Evolutionary conservation across 2,329 filamentous ascomycete species (phyloP).

Genomic region (Exserohilum rostratum): DNA sequence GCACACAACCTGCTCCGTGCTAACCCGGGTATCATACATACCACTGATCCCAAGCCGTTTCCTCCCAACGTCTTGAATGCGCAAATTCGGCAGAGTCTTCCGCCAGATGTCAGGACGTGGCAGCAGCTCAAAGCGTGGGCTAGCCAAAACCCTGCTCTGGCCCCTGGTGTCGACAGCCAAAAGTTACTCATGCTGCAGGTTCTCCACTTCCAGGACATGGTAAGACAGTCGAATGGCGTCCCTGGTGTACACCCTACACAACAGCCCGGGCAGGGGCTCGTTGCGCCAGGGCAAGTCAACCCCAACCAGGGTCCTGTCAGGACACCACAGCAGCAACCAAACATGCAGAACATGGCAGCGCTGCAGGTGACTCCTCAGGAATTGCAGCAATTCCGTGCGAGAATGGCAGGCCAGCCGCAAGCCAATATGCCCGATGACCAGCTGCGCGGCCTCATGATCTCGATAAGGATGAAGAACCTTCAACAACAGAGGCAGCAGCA

Average conservation of each 20-base stretch:
- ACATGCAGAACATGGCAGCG: constrained; percentile 32
- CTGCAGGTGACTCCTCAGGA: constrained; percentile 49
- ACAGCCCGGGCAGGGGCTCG: constrained; percentile 32
- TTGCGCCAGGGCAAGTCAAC: constrained; percentile 51
- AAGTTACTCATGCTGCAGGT: constrained; percentile 47
- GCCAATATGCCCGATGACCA: constrained; percentile 37
- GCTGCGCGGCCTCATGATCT: constrained; percentile 33
- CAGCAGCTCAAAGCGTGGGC: constrained; percentile 63
- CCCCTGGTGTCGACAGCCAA: constrained; percentile 33
- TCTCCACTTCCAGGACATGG: constrained; percentile 52
- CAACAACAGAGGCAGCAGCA: constrained; percentile 34
- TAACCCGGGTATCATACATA: constrained; percentile 43
- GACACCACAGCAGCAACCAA: constrained; percentile 36
- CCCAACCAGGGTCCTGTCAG: constrained; percentile 35
- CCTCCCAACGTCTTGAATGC: constrained; percentile 37
- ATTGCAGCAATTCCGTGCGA: constrained; percentile 46
- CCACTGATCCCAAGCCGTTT: constrained; percentile 40
- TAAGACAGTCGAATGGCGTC: constrained; percentile 35
- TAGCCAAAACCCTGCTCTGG: constrained; percentile 49
- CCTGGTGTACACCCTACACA: constrained; percentile 25
- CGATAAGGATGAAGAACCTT: constrained; percentile 29
- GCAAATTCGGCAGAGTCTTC: constrained; percentile 44
- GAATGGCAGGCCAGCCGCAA: constrained; percentile 34
- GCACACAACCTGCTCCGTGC: constrained; percentile 37
- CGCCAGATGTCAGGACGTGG: constrained; percentile 61